Percentiles rank a stretch among this genome's conserved stretches.
Conservation (phyloP, 2,329 filamentous ascomycete genomes). For the Akanthomyces uredinophilus region DNA sequence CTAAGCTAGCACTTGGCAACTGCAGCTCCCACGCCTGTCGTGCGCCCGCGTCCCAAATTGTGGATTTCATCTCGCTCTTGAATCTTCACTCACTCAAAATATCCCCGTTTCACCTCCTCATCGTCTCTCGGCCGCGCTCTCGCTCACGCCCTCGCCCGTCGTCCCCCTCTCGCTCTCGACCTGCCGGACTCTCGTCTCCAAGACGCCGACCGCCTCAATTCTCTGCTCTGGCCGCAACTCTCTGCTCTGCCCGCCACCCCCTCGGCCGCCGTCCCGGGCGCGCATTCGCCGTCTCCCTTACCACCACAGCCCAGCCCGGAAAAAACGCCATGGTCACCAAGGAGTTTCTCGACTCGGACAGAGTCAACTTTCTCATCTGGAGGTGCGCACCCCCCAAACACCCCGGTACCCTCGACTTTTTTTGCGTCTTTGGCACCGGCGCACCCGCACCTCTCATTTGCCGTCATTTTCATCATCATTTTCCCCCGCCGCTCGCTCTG, state of each 20-base stretch:
- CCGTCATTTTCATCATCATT: conserved; percentile 2
- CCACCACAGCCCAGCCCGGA: background rate
- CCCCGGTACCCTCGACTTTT: conserved; percentile 23
- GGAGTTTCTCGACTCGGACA: conserved; percentile 60
- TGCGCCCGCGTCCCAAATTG: conserved; percentile 16
- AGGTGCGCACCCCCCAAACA: conserved; percentile 47
- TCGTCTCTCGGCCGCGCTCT: conserved; percentile 16
- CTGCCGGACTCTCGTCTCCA: background rate
- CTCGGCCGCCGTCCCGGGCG: conserved; percentile 12
- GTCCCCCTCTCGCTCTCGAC: background rate
- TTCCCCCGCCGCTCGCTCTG: background rate
- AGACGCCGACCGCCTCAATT: background rate
- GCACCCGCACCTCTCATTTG: conserved; percentile 13
- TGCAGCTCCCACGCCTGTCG: background rate
- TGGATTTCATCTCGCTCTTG: conserved; percentile 32
- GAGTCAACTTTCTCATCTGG: conserved; percentile 67
- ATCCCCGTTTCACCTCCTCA: conserved; percentile 16
- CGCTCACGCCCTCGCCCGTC: background rate
- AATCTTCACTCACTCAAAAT: conserved; percentile 27
- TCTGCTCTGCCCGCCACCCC: background rate
- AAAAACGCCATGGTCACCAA: conserved; percentile 44
- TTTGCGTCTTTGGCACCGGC: conserved; percentile 18
- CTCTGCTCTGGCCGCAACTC: background rate
- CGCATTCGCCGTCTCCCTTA: conserved; percentile 3
- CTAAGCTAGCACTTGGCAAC: too few species aligned